Conservation (phyloP, 768 basidiomycete species). For the Tylopilus plumbeoviolaceoides region DNA sequence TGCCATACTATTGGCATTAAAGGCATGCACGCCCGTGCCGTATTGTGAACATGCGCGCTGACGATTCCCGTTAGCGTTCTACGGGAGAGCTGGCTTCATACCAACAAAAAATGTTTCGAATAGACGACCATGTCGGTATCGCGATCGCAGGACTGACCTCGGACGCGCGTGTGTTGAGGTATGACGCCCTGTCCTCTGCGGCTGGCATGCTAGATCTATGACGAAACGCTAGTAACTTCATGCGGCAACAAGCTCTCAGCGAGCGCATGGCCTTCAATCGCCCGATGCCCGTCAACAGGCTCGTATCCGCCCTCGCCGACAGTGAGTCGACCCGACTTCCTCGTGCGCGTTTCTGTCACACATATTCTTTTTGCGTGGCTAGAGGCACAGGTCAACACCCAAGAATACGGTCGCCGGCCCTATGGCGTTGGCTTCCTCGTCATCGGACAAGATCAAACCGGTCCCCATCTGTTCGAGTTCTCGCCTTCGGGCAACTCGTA, state of each 20-base stretch:
- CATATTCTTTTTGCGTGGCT: not conserved
- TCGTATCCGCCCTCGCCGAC: constrained; percentile 91
- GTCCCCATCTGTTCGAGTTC: constrained; percentile 97
- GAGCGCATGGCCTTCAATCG: constrained; percentile 95
- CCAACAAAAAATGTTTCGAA: constrained; percentile 99
- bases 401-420: constrained; percentile 94
- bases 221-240: constrained; percentile 74
- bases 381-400: constrained; percentile 99
- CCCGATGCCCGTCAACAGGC: constrained; percentile 88
- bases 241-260: constrained; percentile 97
- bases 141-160: constrained; percentile 99
- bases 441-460: constrained; percentile 92
- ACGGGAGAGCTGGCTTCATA: constrained; percentile 98
- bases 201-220: not conserved
- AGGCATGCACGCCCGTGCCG: constrained; percentile 47
- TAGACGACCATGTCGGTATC: constrained; percentile 99
- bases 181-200: not conserved
- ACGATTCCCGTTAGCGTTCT: constrained; percentile 63
- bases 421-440: constrained; percentile 99
- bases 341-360: not conserved
- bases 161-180: constrained; percentile 97
- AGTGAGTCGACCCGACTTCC: constrained; percentile 51
- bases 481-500: constrained; percentile 96
- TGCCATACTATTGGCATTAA: constrained; percentile 86
- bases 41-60: not conserved